Conservation (phyloP, 2,329 filamentous ascomycete genomes). For the Cladosporium oxysporum region DNA sequence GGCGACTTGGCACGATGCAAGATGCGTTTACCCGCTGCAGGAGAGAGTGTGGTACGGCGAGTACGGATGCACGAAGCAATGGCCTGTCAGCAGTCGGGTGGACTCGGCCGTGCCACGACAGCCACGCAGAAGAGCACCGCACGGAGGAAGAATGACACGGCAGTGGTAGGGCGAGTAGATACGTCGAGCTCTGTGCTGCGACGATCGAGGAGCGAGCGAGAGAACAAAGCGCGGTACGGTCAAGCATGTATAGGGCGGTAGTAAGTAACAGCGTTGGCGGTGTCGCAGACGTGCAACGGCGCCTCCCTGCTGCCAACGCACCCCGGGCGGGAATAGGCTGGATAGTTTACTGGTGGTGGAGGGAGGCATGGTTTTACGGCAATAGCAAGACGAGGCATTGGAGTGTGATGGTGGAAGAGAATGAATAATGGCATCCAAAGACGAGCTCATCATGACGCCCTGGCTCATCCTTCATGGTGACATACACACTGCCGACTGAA, state of each 20-base stretch:
- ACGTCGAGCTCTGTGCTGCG: constrained; percentile 14
- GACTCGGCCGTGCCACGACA: constrained; percentile 13
- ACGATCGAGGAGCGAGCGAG: constrained; percentile 18
- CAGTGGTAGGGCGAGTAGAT: background rate
- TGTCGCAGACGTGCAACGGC: constrained; percentile 16
- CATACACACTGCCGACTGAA: constrained; percentile 5
- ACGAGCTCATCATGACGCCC: background rate
- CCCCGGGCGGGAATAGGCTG: background rate
- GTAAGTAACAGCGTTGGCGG: constrained; percentile 16
- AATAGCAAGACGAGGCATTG: background rate
- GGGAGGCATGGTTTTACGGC: background rate
- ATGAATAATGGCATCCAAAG: background rate
- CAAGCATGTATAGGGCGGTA: constrained; percentile 15
- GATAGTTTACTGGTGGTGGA: background rate
- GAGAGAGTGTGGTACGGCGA: background rate
- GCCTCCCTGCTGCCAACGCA: background rate
- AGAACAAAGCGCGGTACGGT: constrained; percentile 14
- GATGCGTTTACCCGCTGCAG: constrained; percentile 7
- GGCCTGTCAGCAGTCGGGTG: constrained; percentile 5
- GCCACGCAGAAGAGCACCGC: constrained; percentile 9
- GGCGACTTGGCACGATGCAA: constrained; percentile 8
- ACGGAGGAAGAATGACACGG: constrained; percentile 3
- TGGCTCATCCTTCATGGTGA: background rate
- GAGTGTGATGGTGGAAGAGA: background rate
- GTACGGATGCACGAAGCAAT: background rate